Evolutionary conservation across 495 filamentous ascomycete species (phyloP).

Genomic region (Aspergillus homomorphus): DNA sequence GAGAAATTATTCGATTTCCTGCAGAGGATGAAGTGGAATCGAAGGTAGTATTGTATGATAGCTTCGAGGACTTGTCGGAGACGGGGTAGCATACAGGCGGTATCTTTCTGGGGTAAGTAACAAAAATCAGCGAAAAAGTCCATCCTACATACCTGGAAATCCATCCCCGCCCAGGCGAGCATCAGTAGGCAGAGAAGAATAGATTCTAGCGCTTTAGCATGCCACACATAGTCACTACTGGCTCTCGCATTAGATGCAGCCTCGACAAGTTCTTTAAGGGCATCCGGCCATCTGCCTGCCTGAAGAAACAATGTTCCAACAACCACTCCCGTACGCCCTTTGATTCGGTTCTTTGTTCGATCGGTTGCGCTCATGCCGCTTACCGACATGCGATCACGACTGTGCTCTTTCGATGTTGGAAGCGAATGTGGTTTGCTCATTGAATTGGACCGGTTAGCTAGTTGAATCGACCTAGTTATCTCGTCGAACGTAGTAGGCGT

Average conservation of each 20-base stretch:
- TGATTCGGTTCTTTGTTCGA: conserved; percentile 75
- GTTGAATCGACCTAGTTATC: conserved; percentile 52
- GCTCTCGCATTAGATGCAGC: conserved; percentile 72
- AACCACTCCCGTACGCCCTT: conserved; percentile 74
- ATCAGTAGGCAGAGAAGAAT: conserved; percentile 79
- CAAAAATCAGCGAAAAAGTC: background rate
- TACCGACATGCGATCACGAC: conserved; percentile 76
- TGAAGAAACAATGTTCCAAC: conserved; percentile 84
- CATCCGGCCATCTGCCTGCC: conserved; percentile 86
- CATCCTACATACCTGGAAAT: conserved; percentile 65
- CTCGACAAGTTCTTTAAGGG: conserved; percentile 79
- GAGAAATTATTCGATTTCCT: conserved; percentile 52
- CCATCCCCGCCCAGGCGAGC: conserved; percentile 78
- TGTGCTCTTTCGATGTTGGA: conserved; percentile 47
- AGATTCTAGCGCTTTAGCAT: conserved; percentile 90
- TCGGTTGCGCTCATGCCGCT: conserved; percentile 83
- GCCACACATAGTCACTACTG: conserved; percentile 90
- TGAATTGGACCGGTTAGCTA: conserved; percentile 39
- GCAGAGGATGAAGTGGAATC: conserved; percentile 43
- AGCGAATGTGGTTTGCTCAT: conserved; percentile 33
- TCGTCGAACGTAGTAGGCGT: conserved; percentile 73
- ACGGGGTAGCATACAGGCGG: conserved; percentile 60
- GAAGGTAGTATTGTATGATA: conserved; percentile 34
- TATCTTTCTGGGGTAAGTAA: conserved; percentile 41
- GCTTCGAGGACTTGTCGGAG: conserved; percentile 51